Evolutionary conservation across 2,329 filamentous ascomycete genomes (phyloP), one percentile per base, ranked within the genome.

Genomic region (Fusarium fujikuroi): DNA sequence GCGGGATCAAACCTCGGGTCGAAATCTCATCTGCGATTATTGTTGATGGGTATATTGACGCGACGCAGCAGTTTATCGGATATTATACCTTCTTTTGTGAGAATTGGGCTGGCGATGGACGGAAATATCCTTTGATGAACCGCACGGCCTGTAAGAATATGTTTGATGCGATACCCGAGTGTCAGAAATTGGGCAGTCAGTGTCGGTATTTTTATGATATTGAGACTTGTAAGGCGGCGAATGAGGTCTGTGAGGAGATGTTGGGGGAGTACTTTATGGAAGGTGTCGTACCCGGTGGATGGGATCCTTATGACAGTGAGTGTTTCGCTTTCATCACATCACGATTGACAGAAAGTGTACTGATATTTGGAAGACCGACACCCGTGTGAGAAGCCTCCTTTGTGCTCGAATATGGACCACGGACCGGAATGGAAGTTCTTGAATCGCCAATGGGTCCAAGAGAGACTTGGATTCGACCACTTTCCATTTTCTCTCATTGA

Each of bases 11-110:
- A 1, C 46, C 57, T 2, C 32, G 21, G 1, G 49, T 74, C 4
- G 53, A 75, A 0, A 61, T 74, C 0, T 40, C 53, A 10, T 75
- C 72, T 7, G 58, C 58, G 0, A 72, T 74, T 6, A 75, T 74
- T 6, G 34, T 67, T 3, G 72, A 75, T 8, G 68, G 72, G 14
- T 75, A 74, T 6, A 73, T 74, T 7, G 72, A 74, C 12, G 63
- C 69, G 0, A 73, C 64, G 1, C 46, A 62, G 14, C 72, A 74
- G n/a, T 53, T 49, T 14, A 49, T 57, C 1, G 72, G 72, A 6
- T 74, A 73, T 2, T 64, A 75, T 32, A 56, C 61, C 21, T 75
- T 75, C 25, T 73, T 74, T 3, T 74, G 72, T 16, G 42, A 36
- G 2, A 61, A 75, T 10, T 74, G 72, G 72, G 57, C 69, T 4